A percentile compares a stretch with the other conserved stretches of the same genome.
These are phyloP conservation scores for Fusarium continuum DNA, from an alignment of 2,329 filamentous ascomycete genomes.

Conservation along the genomic window DNA sequence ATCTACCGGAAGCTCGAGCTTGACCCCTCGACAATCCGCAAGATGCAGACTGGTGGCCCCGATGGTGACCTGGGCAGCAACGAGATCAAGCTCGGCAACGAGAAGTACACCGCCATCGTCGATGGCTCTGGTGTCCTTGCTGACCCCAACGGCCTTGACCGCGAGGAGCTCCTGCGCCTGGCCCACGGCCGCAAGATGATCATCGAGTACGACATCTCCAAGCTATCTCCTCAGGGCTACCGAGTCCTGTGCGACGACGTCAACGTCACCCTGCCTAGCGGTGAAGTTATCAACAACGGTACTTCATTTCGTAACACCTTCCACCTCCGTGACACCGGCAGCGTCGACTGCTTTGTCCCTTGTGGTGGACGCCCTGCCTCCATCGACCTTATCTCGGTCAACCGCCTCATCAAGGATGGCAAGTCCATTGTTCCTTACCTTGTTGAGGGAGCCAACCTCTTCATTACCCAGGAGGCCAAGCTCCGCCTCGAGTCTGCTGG, in stretches of 20 bases:
- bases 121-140: conserved; percentile 95
- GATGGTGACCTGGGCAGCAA: conserved; percentile 98
- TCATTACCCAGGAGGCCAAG: conserved; percentile 98
- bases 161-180: conserved; percentile 81
- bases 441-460: conserved; percentile 96
- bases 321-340: conserved; percentile 81
- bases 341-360: conserved; percentile 91
- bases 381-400: conserved; percentile 89
- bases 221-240: conserved; percentile 88
- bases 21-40: conserved; percentile 83
- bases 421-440: conserved; percentile 92
- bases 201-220: conserved; percentile 81
- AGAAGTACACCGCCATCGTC: conserved; percentile 95
- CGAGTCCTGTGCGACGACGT: conserved; percentile 91
- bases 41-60: conserved; percentile 97
- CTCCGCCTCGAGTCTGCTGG: conserved; percentile 94
- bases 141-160: conserved; percentile 89
- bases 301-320: conserved; percentile 98
- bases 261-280: conserved; percentile 86
- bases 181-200: conserved; percentile 92
- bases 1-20: conserved; percentile 97
- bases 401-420: conserved; percentile 88
- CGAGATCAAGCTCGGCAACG: conserved; percentile 94
- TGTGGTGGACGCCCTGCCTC: conserved; percentile 97
- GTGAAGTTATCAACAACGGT: conserved; percentile 89